Evolutionary conservation across 371 early-diverging fungal genomes (phyloP).

Genomic region (Rhizopus microsporus): DNA sequence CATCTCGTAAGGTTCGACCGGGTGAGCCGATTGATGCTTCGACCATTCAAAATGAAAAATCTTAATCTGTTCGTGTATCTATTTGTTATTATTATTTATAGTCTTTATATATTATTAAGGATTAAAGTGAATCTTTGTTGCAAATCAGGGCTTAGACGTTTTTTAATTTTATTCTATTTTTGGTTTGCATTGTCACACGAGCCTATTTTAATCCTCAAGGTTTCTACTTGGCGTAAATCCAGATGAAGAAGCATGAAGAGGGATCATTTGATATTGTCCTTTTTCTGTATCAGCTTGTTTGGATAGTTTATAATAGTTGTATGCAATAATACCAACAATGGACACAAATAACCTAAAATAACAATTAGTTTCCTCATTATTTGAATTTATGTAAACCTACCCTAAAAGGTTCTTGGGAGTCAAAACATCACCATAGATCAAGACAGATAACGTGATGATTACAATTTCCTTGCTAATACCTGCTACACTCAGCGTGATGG

Average conservation of each 20-base stretch:
- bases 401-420: conserved; percentile 51
- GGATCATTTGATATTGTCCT: conserved; percentile 28
- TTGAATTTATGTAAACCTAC: conserved; percentile 22
- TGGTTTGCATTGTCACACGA: neutral
- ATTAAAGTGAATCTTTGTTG: neutral
- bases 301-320: conserved; percentile 59
- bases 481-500: conserved; percentile 84
- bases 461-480: conserved; percentile 81
- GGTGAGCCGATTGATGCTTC: neutral
- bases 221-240: conserved; percentile 9
- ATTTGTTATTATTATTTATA: neutral
- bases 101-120: neutral
- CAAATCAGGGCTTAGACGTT: conserved; percentile 1
- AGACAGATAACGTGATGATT: conserved; percentile 48
- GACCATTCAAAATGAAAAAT: neutral
- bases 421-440: conserved; percentile 58
- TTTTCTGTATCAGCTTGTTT: conserved; percentile 30
- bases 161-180: neutral
- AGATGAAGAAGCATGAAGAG: conserved; percentile 16
- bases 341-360: conserved; percentile 53
- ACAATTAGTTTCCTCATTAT: neutral
- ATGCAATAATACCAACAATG: conserved; percentile 57
- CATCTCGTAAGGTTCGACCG: conserved; percentile 3
- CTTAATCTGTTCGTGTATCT: neutral
- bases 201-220: conserved; percentile 15